Evolutionary conservation across 2,329 filamentous ascomycete species (phyloP).

Genomic region (Colletotrichum salicis): DNA sequence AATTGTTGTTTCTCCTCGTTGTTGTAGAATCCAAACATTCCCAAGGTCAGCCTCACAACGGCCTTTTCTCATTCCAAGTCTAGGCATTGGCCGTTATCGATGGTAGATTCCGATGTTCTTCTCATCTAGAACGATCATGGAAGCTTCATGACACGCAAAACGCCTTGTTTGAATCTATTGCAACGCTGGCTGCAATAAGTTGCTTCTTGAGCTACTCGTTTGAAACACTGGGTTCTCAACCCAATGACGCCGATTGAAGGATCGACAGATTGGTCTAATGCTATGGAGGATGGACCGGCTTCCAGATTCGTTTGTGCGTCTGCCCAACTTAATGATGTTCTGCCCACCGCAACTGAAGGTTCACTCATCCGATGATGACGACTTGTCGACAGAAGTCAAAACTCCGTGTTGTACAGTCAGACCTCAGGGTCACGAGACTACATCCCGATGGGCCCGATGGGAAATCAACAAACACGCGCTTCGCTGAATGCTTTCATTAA

Average conservation of each 20-base stretch:
- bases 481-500: background rate
- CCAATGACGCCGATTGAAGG: conserved; percentile 8
- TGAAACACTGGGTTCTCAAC: conserved; percentile 19
- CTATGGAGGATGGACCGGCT: background rate
- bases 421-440: conserved; percentile 6
- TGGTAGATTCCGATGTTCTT: background rate
- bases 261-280: background rate
- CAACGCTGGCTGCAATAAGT: background rate
- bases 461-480: background rate
- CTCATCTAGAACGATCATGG: background rate
- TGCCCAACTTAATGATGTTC: background rate
- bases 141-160: background rate
- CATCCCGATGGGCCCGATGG: too few species aligned
- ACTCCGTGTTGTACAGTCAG: background rate
- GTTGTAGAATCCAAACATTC: conserved; percentile 9
- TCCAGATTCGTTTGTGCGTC: background rate
- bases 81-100: background rate
- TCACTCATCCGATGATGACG: conserved; percentile 24
- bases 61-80: background rate
- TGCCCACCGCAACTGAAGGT: background rate
- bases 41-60: conserved; percentile 14
- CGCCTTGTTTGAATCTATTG: background rate
- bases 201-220: conserved; percentile 1
- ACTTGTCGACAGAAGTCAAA: conserved; percentile 13
- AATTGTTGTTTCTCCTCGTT: background rate